Conservation (phyloP, 257 asterid species). For the Avicennia marina region DNA sequence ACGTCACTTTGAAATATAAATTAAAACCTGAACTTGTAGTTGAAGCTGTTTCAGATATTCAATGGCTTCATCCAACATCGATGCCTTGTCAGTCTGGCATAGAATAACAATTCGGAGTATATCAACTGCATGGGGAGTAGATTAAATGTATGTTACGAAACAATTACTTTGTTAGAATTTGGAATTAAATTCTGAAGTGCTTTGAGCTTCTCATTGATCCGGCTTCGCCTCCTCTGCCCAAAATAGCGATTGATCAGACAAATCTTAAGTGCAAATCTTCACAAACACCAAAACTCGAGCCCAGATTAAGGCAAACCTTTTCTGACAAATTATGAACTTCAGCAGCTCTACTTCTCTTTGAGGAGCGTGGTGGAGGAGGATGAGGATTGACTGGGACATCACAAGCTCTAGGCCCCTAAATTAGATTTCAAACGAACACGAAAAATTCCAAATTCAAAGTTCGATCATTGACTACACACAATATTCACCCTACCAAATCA, state of each 20-base stretch:
- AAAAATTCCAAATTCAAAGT: conserved; percentile 11
- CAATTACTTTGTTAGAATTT: conserved; percentile 72
- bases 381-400: conserved; percentile 34
- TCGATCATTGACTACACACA: neutral
- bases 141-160: neutral
- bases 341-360: conserved; percentile 92
- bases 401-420: conserved; percentile 59
- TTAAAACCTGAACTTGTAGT: conserved; percentile 86
- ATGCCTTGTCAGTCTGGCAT: conserved; percentile 89
- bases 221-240: conserved; percentile 91
- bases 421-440: conserved; percentile 7
- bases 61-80: conserved; percentile 97
- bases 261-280: neutral
- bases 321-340: conserved; percentile 92
- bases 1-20: conserved; percentile 11
- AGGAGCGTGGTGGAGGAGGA: conserved; percentile 50
- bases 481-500: neutral
- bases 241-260: conserved; percentile 18
- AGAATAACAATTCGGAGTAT: conserved; percentile 11
- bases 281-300: conserved; percentile 1
- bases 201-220: conserved; percentile 89
- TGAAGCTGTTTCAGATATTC: conserved; percentile 97
- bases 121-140: conserved; percentile 11
- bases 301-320: conserved; percentile 49
- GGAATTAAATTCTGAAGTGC: conserved; percentile 92